These are phyloP conservation scores for Xylariaceae sp. DNA, from an alignment of 2,329 filamentous ascomycete genomes.

Conservation along the genomic window DNA sequence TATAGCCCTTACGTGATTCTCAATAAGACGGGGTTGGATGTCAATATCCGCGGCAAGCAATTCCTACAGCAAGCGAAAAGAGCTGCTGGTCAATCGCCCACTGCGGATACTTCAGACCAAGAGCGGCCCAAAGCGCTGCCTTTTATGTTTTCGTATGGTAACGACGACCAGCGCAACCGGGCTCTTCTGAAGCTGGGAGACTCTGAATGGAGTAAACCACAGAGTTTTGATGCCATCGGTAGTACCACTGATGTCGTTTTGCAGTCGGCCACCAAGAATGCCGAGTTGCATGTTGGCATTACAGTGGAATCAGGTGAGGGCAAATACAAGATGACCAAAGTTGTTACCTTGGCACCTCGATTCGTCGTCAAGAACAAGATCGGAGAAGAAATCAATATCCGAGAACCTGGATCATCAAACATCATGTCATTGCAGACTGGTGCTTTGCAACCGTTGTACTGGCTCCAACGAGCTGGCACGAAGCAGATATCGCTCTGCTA, in stretches of 20 bases:
- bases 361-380: slow-evolving; percentile 95
- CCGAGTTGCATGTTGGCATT: slow-evolving; percentile 88
- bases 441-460: slow-evolving; percentile 82
- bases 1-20: slow-evolving; percentile 93
- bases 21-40: slow-evolving; percentile 89
- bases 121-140: slow-evolving; percentile 72
- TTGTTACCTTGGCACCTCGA: slow-evolving; percentile 86
- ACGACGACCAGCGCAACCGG: slow-evolving; percentile 86
- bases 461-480: slow-evolving; percentile 73
- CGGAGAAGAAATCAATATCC: slow-evolving; percentile 80
- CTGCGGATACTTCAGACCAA: slow-evolving; percentile 41
- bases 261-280: slow-evolving; percentile 63
- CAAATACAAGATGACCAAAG: slow-evolving; percentile 96
- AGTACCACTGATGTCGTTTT: slow-evolving; percentile 86
- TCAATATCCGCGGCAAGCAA: slow-evolving; percentile 83
- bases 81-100: slow-evolving; percentile 74
- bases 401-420: slow-evolving; percentile 87
- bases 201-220: slow-evolving; percentile 93
- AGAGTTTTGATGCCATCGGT: slow-evolving; percentile 96
- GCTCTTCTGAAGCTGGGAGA: slow-evolving; percentile 83
- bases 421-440: slow-evolving; percentile 73
- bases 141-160: slow-evolving; percentile 93
- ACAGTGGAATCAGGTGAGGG: slow-evolving; percentile 87
- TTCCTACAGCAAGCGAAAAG: slow-evolving; percentile 79
- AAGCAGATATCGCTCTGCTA: slow-evolving; percentile 94